phyloP scores from a whole-genome alignment of 108 stramenopile genomes.

The Nitzschia sp. region DNA sequence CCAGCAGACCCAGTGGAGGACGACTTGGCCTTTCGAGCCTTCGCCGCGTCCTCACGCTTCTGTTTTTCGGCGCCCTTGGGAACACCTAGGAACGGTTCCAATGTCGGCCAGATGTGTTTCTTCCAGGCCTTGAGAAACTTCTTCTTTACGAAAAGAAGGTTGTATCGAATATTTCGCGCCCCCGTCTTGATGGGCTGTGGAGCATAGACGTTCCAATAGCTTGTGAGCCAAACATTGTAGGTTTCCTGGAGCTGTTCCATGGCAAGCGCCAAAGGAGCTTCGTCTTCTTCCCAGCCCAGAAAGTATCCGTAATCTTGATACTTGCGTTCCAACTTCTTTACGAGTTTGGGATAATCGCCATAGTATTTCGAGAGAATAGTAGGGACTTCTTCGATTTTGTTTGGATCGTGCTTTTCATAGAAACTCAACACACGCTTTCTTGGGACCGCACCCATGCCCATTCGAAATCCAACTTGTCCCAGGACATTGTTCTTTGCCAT shows the following conservation, averaged over 20 bases:
- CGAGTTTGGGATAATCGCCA: conserved; percentile 86
- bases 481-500: conserved; percentile 63
- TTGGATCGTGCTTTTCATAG: conserved; percentile 92
- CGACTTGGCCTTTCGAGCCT: conserved; percentile 42
- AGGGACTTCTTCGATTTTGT: conserved; percentile 74
- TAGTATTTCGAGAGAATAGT: conserved; percentile 82
- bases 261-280: conserved; percentile 73
- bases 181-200: conserved; percentile 71
- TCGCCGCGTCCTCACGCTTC: conserved; percentile 76
- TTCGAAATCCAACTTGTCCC: conserved; percentile 66
- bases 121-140: conserved; percentile 68
- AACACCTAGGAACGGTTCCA: conserved; percentile 83
- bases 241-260: conserved; percentile 71
- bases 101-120: conserved; percentile 76
- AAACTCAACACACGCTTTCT: conserved; percentile 83
- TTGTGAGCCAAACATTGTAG: conserved; percentile 39
- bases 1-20: conserved; percentile 14
- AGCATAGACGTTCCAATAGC: conserved; percentile 77
- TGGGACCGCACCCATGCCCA: conserved; percentile 81
- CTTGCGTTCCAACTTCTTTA: conserved; percentile 87
- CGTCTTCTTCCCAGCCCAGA: conserved; percentile 88
- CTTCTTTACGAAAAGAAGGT: conserved; percentile 67
- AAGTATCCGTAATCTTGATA: conserved; percentile 92
- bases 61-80: conserved; percentile 73
- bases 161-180: conserved; percentile 77